Conservation (phyloP, 805 yeast genomes). For the Sugiyamaella americana region DNA sequence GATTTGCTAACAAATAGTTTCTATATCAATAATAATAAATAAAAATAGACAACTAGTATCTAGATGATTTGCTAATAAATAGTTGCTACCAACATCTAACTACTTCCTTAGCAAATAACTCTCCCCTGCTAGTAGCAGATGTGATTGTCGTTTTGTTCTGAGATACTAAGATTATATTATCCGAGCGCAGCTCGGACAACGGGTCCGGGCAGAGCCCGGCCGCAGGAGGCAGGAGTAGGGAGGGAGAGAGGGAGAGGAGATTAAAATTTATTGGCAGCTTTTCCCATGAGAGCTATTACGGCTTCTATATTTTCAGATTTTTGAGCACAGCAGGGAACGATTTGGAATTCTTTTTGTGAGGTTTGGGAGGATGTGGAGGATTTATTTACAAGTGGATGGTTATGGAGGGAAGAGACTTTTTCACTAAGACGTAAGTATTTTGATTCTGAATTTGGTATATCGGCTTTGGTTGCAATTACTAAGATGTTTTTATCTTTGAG, state of each 20-base stretch:
- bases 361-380: conserved; percentile 5
- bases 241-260: not conserved
- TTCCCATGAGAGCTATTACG: conserved; percentile 65
- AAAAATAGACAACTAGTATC: too few species aligned
- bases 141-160: too few species aligned
- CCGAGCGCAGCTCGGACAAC: too few species aligned
- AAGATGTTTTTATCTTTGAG: conserved; percentile 56
- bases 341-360: conserved; percentile 48
- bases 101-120: too few species aligned
- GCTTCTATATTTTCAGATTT: conserved; percentile 65
- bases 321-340: conserved; percentile 80
- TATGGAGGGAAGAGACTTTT: conserved; percentile 33
- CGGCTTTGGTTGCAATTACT: conserved; percentile 93
- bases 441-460: conserved; percentile 49
- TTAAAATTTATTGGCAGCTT: conserved; percentile 11
- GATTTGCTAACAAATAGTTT: too few species aligned
- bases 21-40: too few species aligned
- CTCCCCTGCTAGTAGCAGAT: too few species aligned
- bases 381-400: conserved; percentile 11
- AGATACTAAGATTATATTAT: too few species aligned
- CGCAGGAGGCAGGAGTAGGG: not conserved
- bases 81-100: too few species aligned
- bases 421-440: conserved; percentile 43
- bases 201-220: not conserved
- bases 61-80: too few species aligned